Conservation (phyloP, 768 basidiomycete species). For the Naganishia onofrii region DNA sequence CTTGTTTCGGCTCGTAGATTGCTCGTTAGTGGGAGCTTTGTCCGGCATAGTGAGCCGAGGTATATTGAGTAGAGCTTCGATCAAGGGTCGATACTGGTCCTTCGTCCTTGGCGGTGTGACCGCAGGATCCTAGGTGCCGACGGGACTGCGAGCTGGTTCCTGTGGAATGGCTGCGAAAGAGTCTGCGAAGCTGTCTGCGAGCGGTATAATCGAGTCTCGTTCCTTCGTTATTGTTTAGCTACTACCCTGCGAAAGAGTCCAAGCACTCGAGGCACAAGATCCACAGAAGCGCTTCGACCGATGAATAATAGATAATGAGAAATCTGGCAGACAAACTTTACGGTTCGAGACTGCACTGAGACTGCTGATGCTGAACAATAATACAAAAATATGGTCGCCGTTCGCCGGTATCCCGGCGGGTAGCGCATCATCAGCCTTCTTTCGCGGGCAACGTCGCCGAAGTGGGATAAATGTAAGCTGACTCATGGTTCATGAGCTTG, state of each 20-base stretch:
- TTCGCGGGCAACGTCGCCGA: too few species aligned
- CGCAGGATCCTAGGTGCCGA: not conserved
- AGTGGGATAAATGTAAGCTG: too few species aligned
- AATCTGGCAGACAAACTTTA: not conserved
- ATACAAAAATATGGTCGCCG: too few species aligned
- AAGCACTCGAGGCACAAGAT: not conserved
- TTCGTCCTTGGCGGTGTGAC: not conserved
- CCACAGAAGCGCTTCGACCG: not conserved
- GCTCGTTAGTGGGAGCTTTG: not conserved
- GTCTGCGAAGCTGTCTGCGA: not conserved
- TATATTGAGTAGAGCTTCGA: not conserved
- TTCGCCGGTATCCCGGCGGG: too few species aligned
- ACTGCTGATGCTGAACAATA: too few species aligned
- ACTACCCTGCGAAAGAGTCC: not conserved
- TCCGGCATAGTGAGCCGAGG: not conserved
- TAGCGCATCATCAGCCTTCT: too few species aligned
- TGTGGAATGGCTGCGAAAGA: not conserved
- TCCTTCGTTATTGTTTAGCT: not conserved
- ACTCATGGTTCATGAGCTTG: too few species aligned
- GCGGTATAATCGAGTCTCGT: not conserved
- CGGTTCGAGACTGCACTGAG: too few species aligned
- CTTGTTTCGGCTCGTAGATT: not conserved
- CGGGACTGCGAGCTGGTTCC: not conserved
- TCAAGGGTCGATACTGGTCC: not conserved
- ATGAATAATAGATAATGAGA: constrained; percentile 1